Evolutionary conservation across 345 rosid species (phyloP).

Genomic region (Salix koriyanagi): DNA sequence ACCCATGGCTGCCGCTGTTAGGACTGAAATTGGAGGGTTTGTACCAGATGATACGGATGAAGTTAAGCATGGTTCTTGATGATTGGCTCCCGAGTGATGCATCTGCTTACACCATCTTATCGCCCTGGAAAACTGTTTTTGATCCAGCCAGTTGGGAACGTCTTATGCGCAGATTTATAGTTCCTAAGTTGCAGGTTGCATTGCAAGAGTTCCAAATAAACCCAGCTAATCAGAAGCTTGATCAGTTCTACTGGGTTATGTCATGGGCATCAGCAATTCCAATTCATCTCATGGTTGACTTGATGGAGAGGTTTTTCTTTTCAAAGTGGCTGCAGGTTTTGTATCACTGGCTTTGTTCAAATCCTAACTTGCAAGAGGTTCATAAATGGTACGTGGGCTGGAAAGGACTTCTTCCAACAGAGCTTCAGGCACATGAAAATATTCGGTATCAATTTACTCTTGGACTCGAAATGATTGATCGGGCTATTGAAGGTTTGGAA

Average conservation of each 20-base stretch:
- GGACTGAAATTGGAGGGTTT: constrained; percentile 72
- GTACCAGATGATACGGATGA: constrained; percentile 72
- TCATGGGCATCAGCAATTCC: constrained; percentile 85
- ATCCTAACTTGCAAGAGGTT: constrained; percentile 73
- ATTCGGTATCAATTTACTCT: constrained; percentile 60
- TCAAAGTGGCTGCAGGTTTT: constrained; percentile 82
- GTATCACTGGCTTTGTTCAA: constrained; percentile 70
- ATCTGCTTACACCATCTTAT: constrained; percentile 77
- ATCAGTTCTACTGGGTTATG: constrained; percentile 71
- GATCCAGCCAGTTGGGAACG: constrained; percentile 86
- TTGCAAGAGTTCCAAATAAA: constrained; percentile 76
- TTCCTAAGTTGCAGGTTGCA: constrained; percentile 84
- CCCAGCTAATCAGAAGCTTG: constrained; percentile 74
- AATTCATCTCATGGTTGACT: constrained; percentile 77
- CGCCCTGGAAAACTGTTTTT: constrained; percentile 90
- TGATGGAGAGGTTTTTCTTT: constrained; percentile 86
- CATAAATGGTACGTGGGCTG: constrained; percentile 73
- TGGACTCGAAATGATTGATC: constrained; percentile 80
- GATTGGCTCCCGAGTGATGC: constrained; percentile 91
- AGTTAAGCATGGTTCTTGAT: constrained; percentile 78
- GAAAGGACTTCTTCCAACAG: constrained; percentile 77
- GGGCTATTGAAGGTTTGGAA: constrained; percentile 65
- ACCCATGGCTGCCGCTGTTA: constrained; percentile 87
- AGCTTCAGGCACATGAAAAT: constrained; percentile 71
- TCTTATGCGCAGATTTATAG: constrained; percentile 80